Evolutionary conservation across 495 filamentous ascomycete species (phyloP).

Genomic region (Lophiotrema nucula): DNA sequence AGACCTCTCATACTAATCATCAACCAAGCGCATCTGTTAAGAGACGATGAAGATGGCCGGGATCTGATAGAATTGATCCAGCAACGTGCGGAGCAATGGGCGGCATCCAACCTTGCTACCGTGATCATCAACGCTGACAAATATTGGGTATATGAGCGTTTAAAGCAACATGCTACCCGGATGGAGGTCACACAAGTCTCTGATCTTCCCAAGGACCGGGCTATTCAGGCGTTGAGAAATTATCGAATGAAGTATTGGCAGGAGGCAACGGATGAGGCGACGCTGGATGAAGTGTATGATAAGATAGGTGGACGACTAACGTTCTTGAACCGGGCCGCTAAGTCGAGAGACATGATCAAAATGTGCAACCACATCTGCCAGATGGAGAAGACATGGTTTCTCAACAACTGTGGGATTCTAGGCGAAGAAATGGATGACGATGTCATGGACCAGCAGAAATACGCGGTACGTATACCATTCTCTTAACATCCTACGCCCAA

Average conservation of each 20-base stretch:
- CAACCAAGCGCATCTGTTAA: conserved; percentile 84
- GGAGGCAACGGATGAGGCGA: conserved; percentile 53
- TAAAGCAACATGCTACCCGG: conserved; percentile 85
- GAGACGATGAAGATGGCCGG: conserved; percentile 86
- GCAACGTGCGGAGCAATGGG: conserved; percentile 94
- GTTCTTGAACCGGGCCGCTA: conserved; percentile 83
- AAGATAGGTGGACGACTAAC: conserved; percentile 82
- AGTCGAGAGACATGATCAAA: conserved; percentile 69
- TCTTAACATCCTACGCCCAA: not conserved
- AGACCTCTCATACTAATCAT: conserved; percentile 82
- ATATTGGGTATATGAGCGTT: conserved; percentile 94
- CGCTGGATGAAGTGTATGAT: conserved; percentile 75
- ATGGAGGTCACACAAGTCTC: conserved; percentile 85
- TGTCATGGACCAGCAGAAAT: conserved; percentile 98
- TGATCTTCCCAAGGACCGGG: conserved; percentile 75
- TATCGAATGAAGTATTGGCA: conserved; percentile 70
- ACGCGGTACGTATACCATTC: conserved; percentile 58
- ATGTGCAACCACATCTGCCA: conserved; percentile 76
- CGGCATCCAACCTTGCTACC: conserved; percentile 81
- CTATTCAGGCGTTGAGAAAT: conserved; percentile 68
- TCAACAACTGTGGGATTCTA: conserved; percentile 92
- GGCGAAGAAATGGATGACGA: conserved; percentile 95
- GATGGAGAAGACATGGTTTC: conserved; percentile 87
- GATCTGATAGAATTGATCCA: conserved; percentile 93
- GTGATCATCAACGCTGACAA: conserved; percentile 92